Base-by-base conservation (phyloP, 2,329 filamentous ascomycete species). In the Thermothelomyces thermophilus region DNA sequence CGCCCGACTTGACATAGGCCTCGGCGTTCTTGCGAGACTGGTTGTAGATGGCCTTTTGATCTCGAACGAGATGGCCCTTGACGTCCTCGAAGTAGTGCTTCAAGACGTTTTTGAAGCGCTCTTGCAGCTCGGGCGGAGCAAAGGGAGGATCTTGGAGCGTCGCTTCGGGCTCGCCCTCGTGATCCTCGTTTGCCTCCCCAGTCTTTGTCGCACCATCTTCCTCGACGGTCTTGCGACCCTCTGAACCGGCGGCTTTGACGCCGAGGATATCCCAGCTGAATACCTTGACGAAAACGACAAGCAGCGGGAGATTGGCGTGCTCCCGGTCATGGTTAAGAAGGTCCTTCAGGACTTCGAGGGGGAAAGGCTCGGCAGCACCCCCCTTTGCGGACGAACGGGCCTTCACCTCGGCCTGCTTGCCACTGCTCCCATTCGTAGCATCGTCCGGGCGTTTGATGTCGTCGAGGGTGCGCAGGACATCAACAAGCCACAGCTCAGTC, bases 231-330 rank as follows among this genome's bases (percentile, higher is more conserved):
- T 90, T 95, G 50, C 90, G 83, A n/a, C 86, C 83, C 54, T 95
- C 89, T 7, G 83, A 77, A 39, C 80, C 80, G 11, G 79, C 71
- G 26, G 82, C 71, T 61, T 84, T 90, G 22, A 90, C 81, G 2
- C 93, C 93, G 13, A 98, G 71, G 31, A 97, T 80, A 69, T 98
- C 94, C 90, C 91, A 98, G 56, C 86, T 85, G 62, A 97, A 98
- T 16, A 87, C 84, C 70, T 96, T 98, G 58, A 95, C 90, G 63
- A 98, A 98, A 13, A 95, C 79, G 45, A 97, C 93, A 5, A 96
- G 85, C 40, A 98, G 73, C 1, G 93, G 90, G 37, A 98, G 71
- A 63, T 97, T 98, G 48, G 82, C 74, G 63, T 97, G 93, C 59
- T 98, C 91, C 48, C 90, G 82, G 65, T 98, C 93, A 64, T 97